Percentiles rank a stretch among this genome's conserved stretches.
phyloP scores from a whole-genome alignment of 441 rosid species.

The Theobroma grandiflorum region DNA sequence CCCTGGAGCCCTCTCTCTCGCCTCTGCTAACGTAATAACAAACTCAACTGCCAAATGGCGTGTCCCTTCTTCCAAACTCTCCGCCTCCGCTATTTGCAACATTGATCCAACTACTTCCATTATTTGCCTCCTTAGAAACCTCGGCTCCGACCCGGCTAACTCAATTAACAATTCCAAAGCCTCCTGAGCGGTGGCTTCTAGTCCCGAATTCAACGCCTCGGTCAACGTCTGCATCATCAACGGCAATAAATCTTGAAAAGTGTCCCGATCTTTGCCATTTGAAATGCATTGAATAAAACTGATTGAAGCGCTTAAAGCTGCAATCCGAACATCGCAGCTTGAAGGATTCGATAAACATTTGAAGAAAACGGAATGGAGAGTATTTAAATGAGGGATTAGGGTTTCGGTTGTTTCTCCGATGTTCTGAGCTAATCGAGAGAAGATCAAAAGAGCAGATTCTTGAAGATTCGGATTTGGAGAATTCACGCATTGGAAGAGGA shows the following conservation, averaged over 20 bases:
- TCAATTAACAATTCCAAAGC: constrained; percentile 56
- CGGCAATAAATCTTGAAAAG: constrained; percentile 55
- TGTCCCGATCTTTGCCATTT: constrained; percentile 40
- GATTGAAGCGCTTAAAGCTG: constrained; percentile 47
- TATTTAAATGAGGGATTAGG: constrained; percentile 37
- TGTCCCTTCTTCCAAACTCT: constrained; percentile 56
- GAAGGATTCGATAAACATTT: constrained; percentile 38
- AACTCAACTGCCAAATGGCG: constrained; percentile 56
- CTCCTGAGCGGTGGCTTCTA: constrained; percentile 58
- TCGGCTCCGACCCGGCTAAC: constrained; percentile 55
- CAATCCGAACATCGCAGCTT: constrained; percentile 44
- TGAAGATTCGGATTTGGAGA: constrained; percentile 40
- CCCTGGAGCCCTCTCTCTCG: constrained; percentile 57
- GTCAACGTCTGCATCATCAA: constrained; percentile 56
- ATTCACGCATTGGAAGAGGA: constrained; percentile 55
- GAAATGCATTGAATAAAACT: constrained; percentile 55
- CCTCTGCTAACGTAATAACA: constrained; percentile 48
- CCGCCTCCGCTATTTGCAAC: constrained; percentile 59
- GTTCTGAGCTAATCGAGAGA: constrained; percentile 58
- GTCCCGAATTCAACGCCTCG: constrained; percentile 58
- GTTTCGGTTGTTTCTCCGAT: constrained; percentile 42
- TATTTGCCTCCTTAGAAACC: constrained; percentile 53
- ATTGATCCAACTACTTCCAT: constrained; percentile 57
- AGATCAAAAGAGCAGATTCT: constrained; percentile 56
- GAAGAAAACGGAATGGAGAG: constrained; percentile 51